Conservation (phyloP, 1,139 yeast species). For the Saccharomyces pastorianus region DNA sequence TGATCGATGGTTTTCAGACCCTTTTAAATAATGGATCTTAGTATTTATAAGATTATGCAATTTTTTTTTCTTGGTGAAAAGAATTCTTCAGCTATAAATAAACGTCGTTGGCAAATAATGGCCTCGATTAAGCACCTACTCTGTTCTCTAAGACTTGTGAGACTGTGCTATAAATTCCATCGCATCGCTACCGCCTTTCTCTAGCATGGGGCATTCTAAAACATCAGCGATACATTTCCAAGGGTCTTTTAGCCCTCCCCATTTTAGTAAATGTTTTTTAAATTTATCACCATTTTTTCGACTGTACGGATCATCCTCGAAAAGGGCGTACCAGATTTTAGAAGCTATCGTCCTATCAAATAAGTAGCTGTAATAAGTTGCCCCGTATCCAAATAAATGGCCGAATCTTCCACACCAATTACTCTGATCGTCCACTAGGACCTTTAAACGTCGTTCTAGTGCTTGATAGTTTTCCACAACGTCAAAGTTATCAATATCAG, state of each 20-base stretch:
- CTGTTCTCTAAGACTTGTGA: slow-evolving; percentile 19
- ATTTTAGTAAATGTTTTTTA: slow-evolving; percentile 59
- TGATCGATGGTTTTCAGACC: not conserved
- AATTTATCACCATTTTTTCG: slow-evolving; percentile 69
- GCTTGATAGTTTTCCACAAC: slow-evolving; percentile 55
- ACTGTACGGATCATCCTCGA: slow-evolving; percentile 60
- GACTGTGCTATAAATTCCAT: slow-evolving; percentile 58
- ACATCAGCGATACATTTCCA: slow-evolving; percentile 83
- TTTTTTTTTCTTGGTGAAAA: not conserved
- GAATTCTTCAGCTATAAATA: not conserved
- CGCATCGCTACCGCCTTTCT: slow-evolving; percentile 62
- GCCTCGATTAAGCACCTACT: not conserved
- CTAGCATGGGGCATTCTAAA: slow-evolving; percentile 51
- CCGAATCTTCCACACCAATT: slow-evolving; percentile 95
- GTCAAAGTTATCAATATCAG: slow-evolving; percentile 32
- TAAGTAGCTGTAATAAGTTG: slow-evolving; percentile 85
- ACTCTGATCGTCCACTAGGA: slow-evolving; percentile 56
- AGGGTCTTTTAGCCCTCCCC: slow-evolving; percentile 94
- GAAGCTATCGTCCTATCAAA: slow-evolving; percentile 91
- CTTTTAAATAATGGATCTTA: not conserved
- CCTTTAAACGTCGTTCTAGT: slow-evolving; percentile 47
- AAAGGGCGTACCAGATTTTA: slow-evolving; percentile 70
- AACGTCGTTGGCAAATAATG: not conserved
- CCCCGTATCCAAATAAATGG: slow-evolving; percentile 88
- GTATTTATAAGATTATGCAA: not conserved